These are phyloP conservation scores for Auriculariales sp. DNA, from an alignment of 768 basidiomycete genomes.

Conservation along the genomic window DNA sequence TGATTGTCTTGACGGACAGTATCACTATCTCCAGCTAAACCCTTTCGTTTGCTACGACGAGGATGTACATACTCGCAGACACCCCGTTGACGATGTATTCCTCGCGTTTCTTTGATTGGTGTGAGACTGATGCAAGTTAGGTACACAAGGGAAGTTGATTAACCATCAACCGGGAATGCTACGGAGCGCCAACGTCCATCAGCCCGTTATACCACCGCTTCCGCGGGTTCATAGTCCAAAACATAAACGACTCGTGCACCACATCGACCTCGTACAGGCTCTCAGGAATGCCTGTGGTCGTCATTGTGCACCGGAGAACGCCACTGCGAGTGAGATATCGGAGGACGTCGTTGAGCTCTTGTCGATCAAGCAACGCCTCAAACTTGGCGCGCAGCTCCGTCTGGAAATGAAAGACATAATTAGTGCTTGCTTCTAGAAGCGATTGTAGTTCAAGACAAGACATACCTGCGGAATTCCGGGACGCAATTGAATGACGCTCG, in stretches of 20 bases:
- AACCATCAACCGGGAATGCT: too few species aligned
- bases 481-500: slow-evolving; percentile 48
- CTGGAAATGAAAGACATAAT: slow-evolving; percentile 20
- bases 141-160: too few species aligned
- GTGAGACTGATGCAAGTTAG: too few species aligned
- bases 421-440: background rate
- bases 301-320: background rate
- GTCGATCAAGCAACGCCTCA: slow-evolving; percentile 56
- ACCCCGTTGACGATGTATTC: too few species aligned
- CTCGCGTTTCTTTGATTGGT: too few species aligned
- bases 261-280: background rate
- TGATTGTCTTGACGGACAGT: too few species aligned
- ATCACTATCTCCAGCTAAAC: too few species aligned
- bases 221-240: too few species aligned
- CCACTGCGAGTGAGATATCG: slow-evolving; percentile 21
- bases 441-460: slow-evolving; percentile 5
- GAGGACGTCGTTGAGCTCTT: slow-evolving; percentile 54
- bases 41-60: too few species aligned
- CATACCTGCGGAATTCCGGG: slow-evolving; percentile 64
- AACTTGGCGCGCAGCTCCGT: slow-evolving; percentile 59
- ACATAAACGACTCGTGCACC: background rate
- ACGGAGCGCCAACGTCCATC: too few species aligned
- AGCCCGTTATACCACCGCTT: too few species aligned
- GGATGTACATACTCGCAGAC: too few species aligned
- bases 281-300: background rate